Percentiles rank a stretch among this genome's conserved stretches.
phyloP scores from a whole-genome alignment of 2,329 filamentous ascomycete species.

The Fusarium coicis region DNA sequence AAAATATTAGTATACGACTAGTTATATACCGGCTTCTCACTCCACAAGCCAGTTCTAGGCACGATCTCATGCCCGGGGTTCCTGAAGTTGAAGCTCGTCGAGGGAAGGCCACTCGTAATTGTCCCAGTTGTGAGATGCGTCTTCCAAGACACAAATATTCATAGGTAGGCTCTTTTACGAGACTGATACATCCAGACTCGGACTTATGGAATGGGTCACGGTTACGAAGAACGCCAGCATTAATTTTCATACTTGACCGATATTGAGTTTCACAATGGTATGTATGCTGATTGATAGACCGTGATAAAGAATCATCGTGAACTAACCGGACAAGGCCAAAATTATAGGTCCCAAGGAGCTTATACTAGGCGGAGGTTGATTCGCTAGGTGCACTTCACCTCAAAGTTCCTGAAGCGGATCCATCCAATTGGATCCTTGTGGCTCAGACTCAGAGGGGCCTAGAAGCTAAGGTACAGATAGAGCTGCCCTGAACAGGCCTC shows the following conservation, averaged over 20 bases:
- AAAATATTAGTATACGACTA: conserved; percentile 31
- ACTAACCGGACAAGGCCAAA: not conserved
- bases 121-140: not conserved
- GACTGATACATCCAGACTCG: not conserved
- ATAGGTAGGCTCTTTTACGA: conserved; percentile 2
- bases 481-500: conserved; percentile 17
- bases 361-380: conserved; percentile 9
- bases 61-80: conserved; percentile 8
- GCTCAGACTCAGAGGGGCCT: conserved; percentile 14
- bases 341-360: not conserved
- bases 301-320: not conserved
- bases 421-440: conserved; percentile 14
- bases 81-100: conserved; percentile 7
- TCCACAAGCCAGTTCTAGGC: conserved; percentile 22
- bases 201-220: not conserved
- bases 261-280: conserved; percentile 4
- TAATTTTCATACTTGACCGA: not conserved
- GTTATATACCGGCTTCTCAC: conserved; percentile 24
- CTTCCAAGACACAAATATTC: not conserved
- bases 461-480: not conserved
- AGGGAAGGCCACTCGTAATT: conserved; percentile 1
- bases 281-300: conserved; percentile 3
- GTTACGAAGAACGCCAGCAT: not conserved
- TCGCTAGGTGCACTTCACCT: not conserved
- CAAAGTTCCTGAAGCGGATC: conserved; percentile 26